A percentile compares a stretch with the other conserved stretches of the same genome.
These are phyloP conservation scores for Aspergillus udagawae DNA, from an alignment of 2,329 filamentous ascomycete species.

Conservation along the genomic window DNA sequence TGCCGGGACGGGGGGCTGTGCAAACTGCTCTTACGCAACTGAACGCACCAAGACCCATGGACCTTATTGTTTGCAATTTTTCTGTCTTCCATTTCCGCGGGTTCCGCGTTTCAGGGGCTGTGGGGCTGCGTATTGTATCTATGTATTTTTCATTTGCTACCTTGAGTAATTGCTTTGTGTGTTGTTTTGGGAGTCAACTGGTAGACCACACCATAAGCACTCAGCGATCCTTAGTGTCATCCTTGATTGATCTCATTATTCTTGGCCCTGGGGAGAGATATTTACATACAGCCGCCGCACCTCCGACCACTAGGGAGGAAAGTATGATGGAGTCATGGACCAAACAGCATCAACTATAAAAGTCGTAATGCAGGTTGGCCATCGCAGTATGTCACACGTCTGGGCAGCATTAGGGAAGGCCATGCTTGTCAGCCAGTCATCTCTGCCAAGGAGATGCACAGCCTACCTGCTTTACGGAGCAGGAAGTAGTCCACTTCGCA, in stretches of 20 bases:
- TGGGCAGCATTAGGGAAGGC: background rate
- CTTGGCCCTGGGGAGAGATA: background rate
- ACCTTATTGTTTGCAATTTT: background rate
- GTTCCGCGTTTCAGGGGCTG: background rate
- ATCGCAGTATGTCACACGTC: background rate
- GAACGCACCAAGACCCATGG: background rate
- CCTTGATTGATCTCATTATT: background rate
- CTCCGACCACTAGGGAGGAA: background rate
- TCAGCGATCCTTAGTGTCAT: background rate
- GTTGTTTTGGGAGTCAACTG: background rate
- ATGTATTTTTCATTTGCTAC: background rate
- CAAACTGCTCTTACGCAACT: constrained; percentile 24
- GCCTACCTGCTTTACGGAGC: background rate
- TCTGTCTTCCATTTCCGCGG: background rate
- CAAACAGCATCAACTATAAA: too few species aligned
- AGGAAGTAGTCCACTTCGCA: background rate
- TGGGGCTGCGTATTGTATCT: background rate
- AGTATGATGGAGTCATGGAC: background rate
- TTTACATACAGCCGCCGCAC: background rate
- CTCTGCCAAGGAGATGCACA: background rate
- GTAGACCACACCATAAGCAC: background rate
- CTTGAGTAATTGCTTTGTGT: background rate
- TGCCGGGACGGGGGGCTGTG: constrained; percentile 24
- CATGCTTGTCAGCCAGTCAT: background rate
- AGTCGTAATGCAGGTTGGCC: background rate